These are phyloP conservation scores for Fusarium napiforme DNA, from an alignment of 2,329 filamentous ascomycete species.

Conservation along the genomic window DNA sequence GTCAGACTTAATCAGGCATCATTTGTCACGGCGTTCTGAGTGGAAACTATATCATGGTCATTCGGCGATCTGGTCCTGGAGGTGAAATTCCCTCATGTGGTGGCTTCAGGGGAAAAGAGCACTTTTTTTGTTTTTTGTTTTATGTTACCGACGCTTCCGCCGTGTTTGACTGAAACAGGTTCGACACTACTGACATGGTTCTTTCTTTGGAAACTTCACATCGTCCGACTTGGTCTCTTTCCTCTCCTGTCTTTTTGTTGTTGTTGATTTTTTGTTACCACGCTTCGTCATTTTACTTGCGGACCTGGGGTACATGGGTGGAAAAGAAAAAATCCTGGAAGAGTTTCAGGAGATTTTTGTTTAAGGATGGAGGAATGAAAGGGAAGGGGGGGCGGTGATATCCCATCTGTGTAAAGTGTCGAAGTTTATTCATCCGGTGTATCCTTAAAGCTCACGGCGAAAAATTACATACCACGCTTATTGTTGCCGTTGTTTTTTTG, in stretches of 20 bases:
- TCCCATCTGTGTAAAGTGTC: slow-evolving; percentile 39
- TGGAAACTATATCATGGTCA: slow-evolving; percentile 55
- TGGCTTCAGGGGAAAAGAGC: slow-evolving; percentile 50
- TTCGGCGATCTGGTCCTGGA: slow-evolving; percentile 52
- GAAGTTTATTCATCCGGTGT: slow-evolving; percentile 40
- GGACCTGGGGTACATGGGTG: slow-evolving; percentile 21
- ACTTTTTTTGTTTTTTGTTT: slow-evolving; percentile 39
- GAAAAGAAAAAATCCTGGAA: slow-evolving; percentile 15
- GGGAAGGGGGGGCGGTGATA: neutral
- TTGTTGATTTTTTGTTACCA: slow-evolving; percentile 6
- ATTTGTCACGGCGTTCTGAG: slow-evolving; percentile 54
- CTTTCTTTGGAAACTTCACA: slow-evolving; percentile 25
- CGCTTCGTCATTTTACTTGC: slow-evolving; percentile 29
- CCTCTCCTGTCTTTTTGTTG: slow-evolving; percentile 30
- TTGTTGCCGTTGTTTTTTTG: slow-evolving; percentile 24
- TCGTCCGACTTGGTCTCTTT: slow-evolving; percentile 27
- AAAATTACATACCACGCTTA: slow-evolving; percentile 46
- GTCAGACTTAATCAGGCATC: slow-evolving; percentile 54
- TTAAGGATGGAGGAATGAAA: slow-evolving; percentile 35
- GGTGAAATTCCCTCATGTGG: slow-evolving; percentile 45
- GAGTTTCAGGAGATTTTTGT: slow-evolving; percentile 18
- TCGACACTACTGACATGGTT: slow-evolving; percentile 27
- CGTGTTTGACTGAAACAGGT: slow-evolving; percentile 26
- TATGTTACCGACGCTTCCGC: slow-evolving; percentile 35
- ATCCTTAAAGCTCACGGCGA: slow-evolving; percentile 43